Evolutionary conservation across 805 yeast species (phyloP).

Genomic region (Debaryomyces prosopidis): DNA sequence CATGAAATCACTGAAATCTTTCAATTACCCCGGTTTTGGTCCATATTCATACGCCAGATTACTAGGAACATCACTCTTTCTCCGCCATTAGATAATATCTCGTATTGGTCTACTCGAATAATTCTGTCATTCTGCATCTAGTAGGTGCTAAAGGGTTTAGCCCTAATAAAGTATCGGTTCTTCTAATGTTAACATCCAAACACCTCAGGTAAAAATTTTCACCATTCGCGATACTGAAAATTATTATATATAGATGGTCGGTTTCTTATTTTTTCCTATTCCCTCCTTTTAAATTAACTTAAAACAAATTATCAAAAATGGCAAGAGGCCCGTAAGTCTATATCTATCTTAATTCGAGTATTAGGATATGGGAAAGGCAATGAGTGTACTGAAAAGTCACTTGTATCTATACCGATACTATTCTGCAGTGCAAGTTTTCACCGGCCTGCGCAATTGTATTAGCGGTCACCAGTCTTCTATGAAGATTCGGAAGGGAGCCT

Average conservation of each 20-base stretch:
- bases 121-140: neutral
- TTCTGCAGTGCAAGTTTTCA: conserved; percentile 1
- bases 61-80: too few species aligned
- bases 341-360: conserved; percentile 3
- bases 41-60: too few species aligned
- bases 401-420: conserved; percentile 4
- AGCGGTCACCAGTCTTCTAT: conserved; percentile 13
- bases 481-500: conserved; percentile 48
- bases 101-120: too few species aligned
- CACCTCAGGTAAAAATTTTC: neutral
- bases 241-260: conserved; percentile 1
- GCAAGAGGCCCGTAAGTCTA: conserved; percentile 57
- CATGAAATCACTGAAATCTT: too few species aligned
- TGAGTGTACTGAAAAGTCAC: neutral
- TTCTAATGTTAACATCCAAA: neutral
- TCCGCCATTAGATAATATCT: too few species aligned
- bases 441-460: neutral
- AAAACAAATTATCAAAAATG: conserved; percentile 36
- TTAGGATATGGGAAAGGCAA: neutral
- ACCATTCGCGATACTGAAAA: neutral
- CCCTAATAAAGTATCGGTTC: neutral
- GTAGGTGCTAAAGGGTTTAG: neutral
- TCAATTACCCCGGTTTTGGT: too few species aligned
- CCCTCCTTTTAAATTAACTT: conserved; percentile 10
- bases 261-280: conserved; percentile 7